Evolutionary conservation across 257 asterid genomes (phyloP), one percentile per base, ranked within the genome.

Genomic region (Penstemon davidsonii): DNA sequence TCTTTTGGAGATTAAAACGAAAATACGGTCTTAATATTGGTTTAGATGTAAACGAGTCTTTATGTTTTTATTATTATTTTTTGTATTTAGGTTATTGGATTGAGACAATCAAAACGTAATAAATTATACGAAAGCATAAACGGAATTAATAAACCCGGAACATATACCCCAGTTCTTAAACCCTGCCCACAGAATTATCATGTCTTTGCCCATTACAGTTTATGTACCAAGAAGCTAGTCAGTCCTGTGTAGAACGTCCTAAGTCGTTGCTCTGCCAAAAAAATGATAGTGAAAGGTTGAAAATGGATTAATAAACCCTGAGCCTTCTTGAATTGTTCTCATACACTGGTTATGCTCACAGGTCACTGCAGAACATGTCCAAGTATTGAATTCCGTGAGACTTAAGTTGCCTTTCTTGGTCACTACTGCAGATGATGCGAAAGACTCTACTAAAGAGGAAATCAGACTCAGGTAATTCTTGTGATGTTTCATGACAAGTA

Each of bases 371-470:
- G 96, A 91, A 79, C 80, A 80, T 75, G 97, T 87, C 66, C 73
- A 76, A 62, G 84, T 94, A 66, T 68, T 94, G 83, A 91, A 94
- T 81, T 80, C 89, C 4, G 99, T 94, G 79, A 86, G 66, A 70
- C 55, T 76, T 37, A 94, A 94, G 89, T 76, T 94, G 72, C 99
- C 99, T 19, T 94, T 94, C 76, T 76, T 91, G 88, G 90, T 94
- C 70, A 91, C 99, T 40, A 81, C 96, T 51, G 78, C 87, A 43
- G 96, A 91, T 15, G 96, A 87, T 71, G 91, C 91, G 25, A 88
- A 86, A 68, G 96, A 94, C 69, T 72, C 80, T 49, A 71, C 82
- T 18, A 94, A 88, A 74, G 99, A 94, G 78, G 99, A 94, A 77
- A 94, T 87, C 64, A 88, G 99, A 62, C 75, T 94, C 78, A 85